phyloP scores from a whole-genome alignment of 257 asterid genomes.

The Forsythia viridissima region DNA sequence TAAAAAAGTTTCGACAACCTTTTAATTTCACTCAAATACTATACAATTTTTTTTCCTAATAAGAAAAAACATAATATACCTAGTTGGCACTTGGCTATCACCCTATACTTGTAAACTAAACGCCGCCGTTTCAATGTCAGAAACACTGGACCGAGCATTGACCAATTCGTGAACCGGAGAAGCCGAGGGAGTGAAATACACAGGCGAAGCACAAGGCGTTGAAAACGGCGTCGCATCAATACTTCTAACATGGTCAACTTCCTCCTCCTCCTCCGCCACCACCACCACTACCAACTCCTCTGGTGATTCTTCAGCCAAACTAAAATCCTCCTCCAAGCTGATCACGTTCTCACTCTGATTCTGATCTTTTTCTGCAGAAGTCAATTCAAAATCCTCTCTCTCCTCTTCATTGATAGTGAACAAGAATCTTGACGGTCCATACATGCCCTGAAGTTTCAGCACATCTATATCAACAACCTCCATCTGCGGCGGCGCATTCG shows the following conservation, averaged over 20 bases:
- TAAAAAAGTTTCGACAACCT: too few species aligned
- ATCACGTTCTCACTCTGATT: conserved; percentile 3
- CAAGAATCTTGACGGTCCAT: conserved; percentile 62
- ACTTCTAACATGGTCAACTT: conserved; percentile 12
- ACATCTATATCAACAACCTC: conserved; percentile 48
- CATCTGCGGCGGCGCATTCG: conserved; percentile 29
- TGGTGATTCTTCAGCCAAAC: not conserved
- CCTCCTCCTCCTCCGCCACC: conserved; percentile 18
- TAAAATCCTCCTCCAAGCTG: conserved; percentile 39
- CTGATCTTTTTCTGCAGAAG: not conserved
- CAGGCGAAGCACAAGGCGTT: conserved; percentile 54
- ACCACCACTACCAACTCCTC: not conserved
- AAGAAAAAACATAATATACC: not conserved
- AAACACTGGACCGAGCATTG: conserved; percentile 19
- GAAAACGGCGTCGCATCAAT: conserved; percentile 47
- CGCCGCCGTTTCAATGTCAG: not conserved
- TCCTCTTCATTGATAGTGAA: conserved; percentile 67
- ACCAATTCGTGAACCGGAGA: conserved; percentile 41
- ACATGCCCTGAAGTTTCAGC: conserved; percentile 52
- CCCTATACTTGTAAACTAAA: not conserved
- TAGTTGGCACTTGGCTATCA: not conserved
- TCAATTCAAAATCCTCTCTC: conserved; percentile 28
- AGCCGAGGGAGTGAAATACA: conserved; percentile 49
- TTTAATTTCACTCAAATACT: not conserved
- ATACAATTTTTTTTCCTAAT: not conserved